These are phyloP conservation scores for Cylindrodendrum hubeiense DNA, from an alignment of 2,329 filamentous ascomycete genomes.

Conservation along the genomic window DNA sequence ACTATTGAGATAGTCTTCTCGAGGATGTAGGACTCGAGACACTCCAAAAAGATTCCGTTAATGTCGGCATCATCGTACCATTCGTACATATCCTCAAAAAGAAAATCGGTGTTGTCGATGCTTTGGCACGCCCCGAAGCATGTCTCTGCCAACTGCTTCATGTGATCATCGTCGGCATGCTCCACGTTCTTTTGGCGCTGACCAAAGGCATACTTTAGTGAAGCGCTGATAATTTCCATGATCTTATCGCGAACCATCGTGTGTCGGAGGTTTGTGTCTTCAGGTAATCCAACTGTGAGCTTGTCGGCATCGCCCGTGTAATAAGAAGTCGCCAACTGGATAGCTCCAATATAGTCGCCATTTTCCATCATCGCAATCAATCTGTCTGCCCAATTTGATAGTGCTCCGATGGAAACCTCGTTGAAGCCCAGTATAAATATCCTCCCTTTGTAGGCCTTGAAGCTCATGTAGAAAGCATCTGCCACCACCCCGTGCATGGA, in stretches of 20 bases:
- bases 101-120: conserved; percentile 82
- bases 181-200: conserved; percentile 67
- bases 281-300: conserved; percentile 91
- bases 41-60: conserved; percentile 85
- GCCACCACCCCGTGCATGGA: conserved; percentile 96
- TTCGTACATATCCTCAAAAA: conserved; percentile 92
- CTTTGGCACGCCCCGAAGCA: conserved; percentile 87
- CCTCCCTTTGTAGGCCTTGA: conserved; percentile 93
- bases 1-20: conserved; percentile 80
- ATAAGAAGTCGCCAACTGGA: conserved; percentile 90
- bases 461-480: conserved; percentile 98
- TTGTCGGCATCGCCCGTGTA: conserved; percentile 94
- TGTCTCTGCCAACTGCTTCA: conserved; percentile 83
- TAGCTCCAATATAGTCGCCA: conserved; percentile 94
- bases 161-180: conserved; percentile 65
- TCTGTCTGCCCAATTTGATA: conserved; percentile 98
- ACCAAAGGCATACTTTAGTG: conserved; percentile 88
- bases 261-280: conserved; percentile 82
- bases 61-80: conserved; percentile 85
- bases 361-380: conserved; percentile 95
- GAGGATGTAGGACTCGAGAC: conserved; percentile 88
- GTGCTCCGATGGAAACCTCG: conserved; percentile 87
- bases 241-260: conserved; percentile 88
- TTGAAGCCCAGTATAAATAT: conserved; percentile 95
- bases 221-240: conserved; percentile 92